Conservation (phyloP, 495 filamentous ascomycete genomes). For the Pseudotulostoma volvatum region DNA sequence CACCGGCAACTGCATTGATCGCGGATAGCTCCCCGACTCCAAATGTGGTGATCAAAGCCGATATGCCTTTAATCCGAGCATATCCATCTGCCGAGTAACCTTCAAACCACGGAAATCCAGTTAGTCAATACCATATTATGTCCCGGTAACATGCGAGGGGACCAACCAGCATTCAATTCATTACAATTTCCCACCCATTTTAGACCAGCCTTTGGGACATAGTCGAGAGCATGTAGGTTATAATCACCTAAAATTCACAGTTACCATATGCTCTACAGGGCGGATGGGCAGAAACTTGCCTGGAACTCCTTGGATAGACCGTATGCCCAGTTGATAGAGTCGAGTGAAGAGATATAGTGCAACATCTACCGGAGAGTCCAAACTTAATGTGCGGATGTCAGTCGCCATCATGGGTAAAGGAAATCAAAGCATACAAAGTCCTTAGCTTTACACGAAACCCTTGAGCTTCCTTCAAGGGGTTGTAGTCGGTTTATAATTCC, state of each 20-base stretch:
- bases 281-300: slow-evolving; percentile 24
- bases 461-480: too few relatives aligned
- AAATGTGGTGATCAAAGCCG: slow-evolving; percentile 62
- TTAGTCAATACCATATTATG: slow-evolving; percentile 1
- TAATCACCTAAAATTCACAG: too few relatives aligned
- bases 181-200: slow-evolving; percentile 70
- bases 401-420: too few relatives aligned
- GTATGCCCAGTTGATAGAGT: slow-evolving; percentile 31
- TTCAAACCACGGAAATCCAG: too few relatives aligned
- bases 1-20: slow-evolving; percentile 54
- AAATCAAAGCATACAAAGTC: too few relatives aligned
- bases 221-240: slow-evolving; percentile 54
- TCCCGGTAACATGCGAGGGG: too few relatives aligned
- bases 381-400: slow-evolving; percentile 17
- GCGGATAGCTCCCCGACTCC: slow-evolving; percentile 69
- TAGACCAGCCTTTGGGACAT: slow-evolving; percentile 42
- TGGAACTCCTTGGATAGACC: slow-evolving; percentile 36
- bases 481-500: too few relatives aligned
- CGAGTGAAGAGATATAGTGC: slow-evolving; percentile 36
- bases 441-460: too few relatives aligned
- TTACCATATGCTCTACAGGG: too few relatives aligned
- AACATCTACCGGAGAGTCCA: slow-evolving; percentile 26
- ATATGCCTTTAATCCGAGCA: slow-evolving; percentile 54
- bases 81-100: slow-evolving; percentile 74
- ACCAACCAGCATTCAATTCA: slow-evolving; percentile 73